Evolutionary conservation across 1,284 basidiomycete genomes (phyloP).

Genomic region (Puccinia triticina): DNA sequence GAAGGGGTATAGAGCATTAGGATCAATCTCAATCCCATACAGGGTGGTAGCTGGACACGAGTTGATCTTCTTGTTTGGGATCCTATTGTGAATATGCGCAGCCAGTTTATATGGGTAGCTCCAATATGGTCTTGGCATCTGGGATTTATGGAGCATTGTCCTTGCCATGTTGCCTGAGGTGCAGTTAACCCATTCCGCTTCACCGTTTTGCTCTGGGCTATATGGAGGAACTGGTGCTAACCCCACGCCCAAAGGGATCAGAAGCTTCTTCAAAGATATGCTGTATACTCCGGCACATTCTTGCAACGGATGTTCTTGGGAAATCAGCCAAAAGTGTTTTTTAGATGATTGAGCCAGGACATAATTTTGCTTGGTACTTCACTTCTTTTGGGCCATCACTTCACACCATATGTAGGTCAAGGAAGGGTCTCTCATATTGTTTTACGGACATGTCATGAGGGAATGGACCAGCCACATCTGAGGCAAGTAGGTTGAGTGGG

Average conservation of each 20-base stretch:
- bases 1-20: no score
- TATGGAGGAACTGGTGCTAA: background rate
- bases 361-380: slow-evolving; percentile 10
- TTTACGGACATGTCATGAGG: background rate
- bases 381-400: rapidly evolving
- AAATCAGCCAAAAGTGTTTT: background rate
- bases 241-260: background rate
- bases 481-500: background rate
- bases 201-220: slow-evolving; percentile 23
- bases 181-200: slow-evolving; percentile 10
- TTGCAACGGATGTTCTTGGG: background rate
- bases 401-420: background rate
- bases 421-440: background rate
- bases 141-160: background rate
- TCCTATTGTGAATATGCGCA: slow-evolving; percentile 7
- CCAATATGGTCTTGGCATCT: background rate
- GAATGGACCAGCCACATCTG: background rate
- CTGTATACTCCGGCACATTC: slow-evolving; percentile 2
- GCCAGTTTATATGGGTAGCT: background rate
- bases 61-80: background rate
- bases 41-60: no score
- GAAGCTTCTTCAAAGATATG: background rate
- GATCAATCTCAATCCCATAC: no score
- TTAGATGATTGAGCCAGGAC: background rate
- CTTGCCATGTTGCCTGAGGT: slow-evolving; percentile 17